Evolutionary conservation across 805 yeast species (phyloP), one percentile per base, ranked within the genome.

Genomic region (Candida patagonica): DNA sequence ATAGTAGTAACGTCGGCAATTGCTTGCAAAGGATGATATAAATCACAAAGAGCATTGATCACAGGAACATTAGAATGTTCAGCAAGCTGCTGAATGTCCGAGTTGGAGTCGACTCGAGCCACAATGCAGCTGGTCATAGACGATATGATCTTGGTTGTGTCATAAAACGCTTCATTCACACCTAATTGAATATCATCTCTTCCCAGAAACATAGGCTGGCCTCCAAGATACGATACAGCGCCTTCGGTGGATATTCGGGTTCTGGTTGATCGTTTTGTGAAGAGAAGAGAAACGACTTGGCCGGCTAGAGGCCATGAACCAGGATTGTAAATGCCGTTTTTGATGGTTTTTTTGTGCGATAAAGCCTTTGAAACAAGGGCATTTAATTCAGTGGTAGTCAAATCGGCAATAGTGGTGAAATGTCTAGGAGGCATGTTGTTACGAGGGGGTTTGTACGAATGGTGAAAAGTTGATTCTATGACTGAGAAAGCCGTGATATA

Each of bases 81-180:
- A 39, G 87, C 78, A 39, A 92, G 68, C 41, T 79, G 80, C 53
- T 71, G 74, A 49, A 92, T 88, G 44, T 89, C 96, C 19, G 74
- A 68, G 55, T 92, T 96, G 21, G 74, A 66, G 48, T 85, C 79
- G 15, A 92, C 98, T 56, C 98, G 78, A n/a, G 97, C 98, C 65
- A 92, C 88, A 5, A 92, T 76, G 47, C 95, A 81, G n/a, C 95
- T 80, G 1, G 94, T 84, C 98, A 92, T 92, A 1, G 96, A 87
- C 10, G 95, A 82, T 4, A 92, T 74, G 26, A 92, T 95, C 49
- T 75, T 78, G 13, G 95, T 73, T 1, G 96, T 82, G 60, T 92
- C 98, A 53, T 82, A 81, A 43, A 86, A 64, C 0, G 92, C 73
- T 67, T 92, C 98, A 57, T 92, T 92, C 32, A 86, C 95, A 32